Base-by-base conservation (phyloP, 2,329 filamentous ascomycete genomes). In the Monosporascus sp. region DNA sequence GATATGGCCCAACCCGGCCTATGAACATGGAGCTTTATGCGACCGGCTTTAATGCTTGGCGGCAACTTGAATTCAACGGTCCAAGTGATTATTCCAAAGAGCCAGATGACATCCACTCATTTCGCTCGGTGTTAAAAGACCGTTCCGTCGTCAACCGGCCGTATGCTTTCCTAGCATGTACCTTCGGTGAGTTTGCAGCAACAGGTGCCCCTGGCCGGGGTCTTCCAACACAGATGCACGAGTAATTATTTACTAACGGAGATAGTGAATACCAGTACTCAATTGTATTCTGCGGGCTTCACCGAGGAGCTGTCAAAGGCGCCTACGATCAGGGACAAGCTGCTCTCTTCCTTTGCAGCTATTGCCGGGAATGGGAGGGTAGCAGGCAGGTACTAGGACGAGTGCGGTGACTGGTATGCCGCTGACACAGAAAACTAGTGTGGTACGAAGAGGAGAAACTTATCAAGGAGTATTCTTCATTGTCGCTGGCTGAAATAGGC, bases 11-110 rank as follows among this genome's bases (percentile, higher is more conserved):
- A 22, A 17, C 11, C 14, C 4, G 3, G n/a, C 11, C 62, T 39
- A 54, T 25, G 22, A 50, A 34, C n/a, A 68, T 81, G 78, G 70
- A 77, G 50, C 65, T 85, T 5, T 80, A 78, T 61, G 79, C 75
- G 42, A 59, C 77, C 3, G 82, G 82, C 41, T 78, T 81, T 67
- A 85, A 85, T 61, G 79, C 80, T 51, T 85, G 79, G 79, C 66
- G 68, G 51, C 81, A 85, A 60, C 71, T 84, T 17, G 57, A 62
- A 2, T 77, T 82, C 53, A 44, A 44, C 7, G 14, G 49, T 41
- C 15, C 39, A 2, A 41, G 47, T 9, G 5, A 39, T 17, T 6
- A 55, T 54, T 4, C 44, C 20, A 47, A 62, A 1, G 74, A 80
- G 41, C 72, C 74, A 4, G 65, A 73, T 5, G 82, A 84, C 59